Conservation (phyloP, 768 basidiomycete species). For the Kwoniella botswanensis region DNA sequence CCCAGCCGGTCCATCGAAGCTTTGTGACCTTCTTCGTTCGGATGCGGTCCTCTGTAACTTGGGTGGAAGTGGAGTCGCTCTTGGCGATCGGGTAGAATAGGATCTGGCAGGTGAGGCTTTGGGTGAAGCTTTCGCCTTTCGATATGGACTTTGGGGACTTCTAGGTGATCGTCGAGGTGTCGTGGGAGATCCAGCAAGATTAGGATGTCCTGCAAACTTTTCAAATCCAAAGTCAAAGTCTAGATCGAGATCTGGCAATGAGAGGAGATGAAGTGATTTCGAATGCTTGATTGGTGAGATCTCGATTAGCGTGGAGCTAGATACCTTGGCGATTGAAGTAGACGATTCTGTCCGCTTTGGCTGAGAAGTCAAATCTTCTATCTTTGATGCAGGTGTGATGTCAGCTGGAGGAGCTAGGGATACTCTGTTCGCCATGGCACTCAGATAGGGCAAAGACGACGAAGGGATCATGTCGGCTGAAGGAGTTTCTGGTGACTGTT, state of each 20-base stretch:
- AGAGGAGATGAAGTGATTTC: constrained; percentile 51
- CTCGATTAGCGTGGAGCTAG: neutral
- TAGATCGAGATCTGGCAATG: constrained; percentile 55
- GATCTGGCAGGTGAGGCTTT: constrained; percentile 17
- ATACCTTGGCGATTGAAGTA: constrained; percentile 15
- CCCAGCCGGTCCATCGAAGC: constrained; percentile 41
- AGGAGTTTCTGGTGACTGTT: neutral
- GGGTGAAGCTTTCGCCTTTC: constrained; percentile 1
- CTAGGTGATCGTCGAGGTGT: constrained; percentile 43
- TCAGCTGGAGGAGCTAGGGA: constrained; percentile 20
- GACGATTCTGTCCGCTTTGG: constrained; percentile 14
- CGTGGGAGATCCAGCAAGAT: constrained; percentile 34
- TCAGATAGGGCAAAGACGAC: constrained; percentile 40
- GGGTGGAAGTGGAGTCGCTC: constrained; percentile 2
- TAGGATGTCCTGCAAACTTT: constrained; percentile 13
- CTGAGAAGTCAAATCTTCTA: neutral
- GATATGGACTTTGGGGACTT: constrained; percentile 17
- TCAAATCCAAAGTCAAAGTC: constrained; percentile 52
- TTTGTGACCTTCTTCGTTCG: constrained; percentile 41
- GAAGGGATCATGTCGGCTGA: constrained; percentile 17
- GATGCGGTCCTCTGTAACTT: constrained; percentile 19
- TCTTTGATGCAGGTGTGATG: constrained; percentile 9
- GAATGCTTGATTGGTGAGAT: constrained; percentile 38
- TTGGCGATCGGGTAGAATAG: constrained; percentile 16
- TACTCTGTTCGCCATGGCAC: constrained; percentile 8